Evolutionary conservation across 2,329 filamentous ascomycete genomes (phyloP).

Genomic region (Monilinia laxa): DNA sequence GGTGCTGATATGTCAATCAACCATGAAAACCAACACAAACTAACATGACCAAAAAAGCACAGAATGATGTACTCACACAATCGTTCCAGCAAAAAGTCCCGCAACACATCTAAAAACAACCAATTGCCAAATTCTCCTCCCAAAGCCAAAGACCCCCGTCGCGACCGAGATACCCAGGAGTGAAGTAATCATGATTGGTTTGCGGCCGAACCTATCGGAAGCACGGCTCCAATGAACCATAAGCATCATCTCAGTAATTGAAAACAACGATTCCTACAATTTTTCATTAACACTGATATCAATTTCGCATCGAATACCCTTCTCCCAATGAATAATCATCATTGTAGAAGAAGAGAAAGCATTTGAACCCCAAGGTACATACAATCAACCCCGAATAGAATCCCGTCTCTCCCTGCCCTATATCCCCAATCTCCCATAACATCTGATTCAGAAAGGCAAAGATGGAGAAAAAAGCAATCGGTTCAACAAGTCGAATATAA

Average conservation of each 20-base stretch:
- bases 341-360: not conserved
- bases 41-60: not conserved
- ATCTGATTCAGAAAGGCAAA: conserved; percentile 80
- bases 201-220: conserved; percentile 68
- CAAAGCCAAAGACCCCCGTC: conserved; percentile 67
- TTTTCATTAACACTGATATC: not conserved
- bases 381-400: conserved; percentile 75
- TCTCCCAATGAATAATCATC: not conserved
- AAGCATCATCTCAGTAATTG: conserved; percentile 71
- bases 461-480: conserved; percentile 80
- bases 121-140: conserved; percentile 70
- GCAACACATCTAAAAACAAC: conserved; percentile 68
- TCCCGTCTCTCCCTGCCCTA: conserved; percentile 66
- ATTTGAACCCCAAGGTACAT: conserved; percentile 1
- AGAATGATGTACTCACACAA: conserved; percentile 50
- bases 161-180: conserved; percentile 61
- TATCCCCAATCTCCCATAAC: conserved; percentile 63
- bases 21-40: not conserved
- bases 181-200: conserved; percentile 68
- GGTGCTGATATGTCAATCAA: conserved; percentile 41
- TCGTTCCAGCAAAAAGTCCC: conserved; percentile 71
- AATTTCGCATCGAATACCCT: not conserved
- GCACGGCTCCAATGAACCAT: conserved; percentile 73
- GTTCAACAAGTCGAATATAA: conserved; percentile 70
- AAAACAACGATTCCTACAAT: conserved; percentile 63